phyloP scores from a whole-genome alignment of 306 rosid species.

The Vicia faba region DNA sequence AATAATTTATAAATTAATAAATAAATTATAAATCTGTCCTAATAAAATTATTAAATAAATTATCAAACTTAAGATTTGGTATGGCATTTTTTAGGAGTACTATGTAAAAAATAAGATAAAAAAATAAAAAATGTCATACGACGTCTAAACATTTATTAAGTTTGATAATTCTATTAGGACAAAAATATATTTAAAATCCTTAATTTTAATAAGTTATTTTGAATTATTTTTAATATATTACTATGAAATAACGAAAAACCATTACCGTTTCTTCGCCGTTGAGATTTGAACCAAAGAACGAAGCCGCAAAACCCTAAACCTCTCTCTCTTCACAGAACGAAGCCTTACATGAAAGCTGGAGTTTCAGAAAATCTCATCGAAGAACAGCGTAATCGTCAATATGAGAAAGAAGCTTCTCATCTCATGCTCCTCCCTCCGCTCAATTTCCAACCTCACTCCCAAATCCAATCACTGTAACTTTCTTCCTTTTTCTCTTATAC shows the following conservation, averaged over 20 bases:
- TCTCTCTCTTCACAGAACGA: neutral
- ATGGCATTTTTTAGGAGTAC: too few species aligned
- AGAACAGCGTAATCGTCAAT: neutral
- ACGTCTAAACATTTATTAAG: too few species aligned
- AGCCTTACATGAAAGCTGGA: constrained; percentile 3
- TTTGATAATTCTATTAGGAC: too few species aligned
- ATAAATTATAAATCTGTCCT: too few species aligned
- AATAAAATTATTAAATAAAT: too few species aligned
- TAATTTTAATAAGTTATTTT: too few species aligned
- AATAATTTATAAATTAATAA: too few species aligned
- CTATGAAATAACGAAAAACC: neutral
- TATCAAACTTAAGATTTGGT: too few species aligned
- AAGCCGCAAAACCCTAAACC: constrained; percentile 43
- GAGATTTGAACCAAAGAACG: constrained; percentile 17
- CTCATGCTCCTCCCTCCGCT: constrained; percentile 30
- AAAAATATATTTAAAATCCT: too few species aligned
- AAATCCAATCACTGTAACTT: constrained; percentile 31
- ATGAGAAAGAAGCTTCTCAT: constrained; percentile 43
- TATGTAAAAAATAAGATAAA: too few species aligned
- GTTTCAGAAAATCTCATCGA: constrained; percentile 14
- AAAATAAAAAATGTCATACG: too few species aligned
- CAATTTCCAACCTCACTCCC: constrained; percentile 14
- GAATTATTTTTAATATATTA: too few species aligned
- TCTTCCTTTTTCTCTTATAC: constrained; percentile 2
- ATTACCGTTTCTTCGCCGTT: neutral